Base-by-base conservation (phyloP, 2,329 filamentous ascomycete species). In the Colletotrichum coccodes region DNA sequence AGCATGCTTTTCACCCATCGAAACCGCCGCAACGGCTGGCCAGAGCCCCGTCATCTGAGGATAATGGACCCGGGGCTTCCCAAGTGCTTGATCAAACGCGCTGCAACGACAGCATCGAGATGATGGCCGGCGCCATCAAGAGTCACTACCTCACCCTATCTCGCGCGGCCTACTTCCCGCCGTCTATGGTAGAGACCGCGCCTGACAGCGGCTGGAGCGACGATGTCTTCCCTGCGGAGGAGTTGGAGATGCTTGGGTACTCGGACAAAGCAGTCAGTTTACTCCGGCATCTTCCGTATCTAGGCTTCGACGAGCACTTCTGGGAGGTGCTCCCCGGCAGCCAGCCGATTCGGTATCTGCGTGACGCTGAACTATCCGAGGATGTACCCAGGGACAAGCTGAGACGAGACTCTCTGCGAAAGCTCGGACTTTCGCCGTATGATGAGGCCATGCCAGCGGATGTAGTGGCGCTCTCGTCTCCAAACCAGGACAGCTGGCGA, bases 201-300 rank as follows among this genome's bases (percentile, higher is more conserved):
- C 57, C 57, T 18, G 38, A 44, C 28, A 14, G 30, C 26, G 57
- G 57, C 11, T 60, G 57, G 57, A 36, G 28, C 42, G 57, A 60
- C 30, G 42, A 60, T 23, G 38, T 32, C 26, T 47, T 60, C 16
- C 38, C 57, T 36, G 26, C 30, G 5, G 57, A 38, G 38, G 40
- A 46, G 26, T 30, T 60, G 26, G 21, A 30, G 14, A 34, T 21
- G n/a, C 57, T 60, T 11, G 42, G 42, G 11, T 46, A 46, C 42
- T 60, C 54, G 38, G 62, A 65, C 28, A 65, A 34, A 30, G 56
- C 21, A n/a, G 32, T 64, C 54, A 21, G 26, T 44, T 23, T 64
- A 14, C 46, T 64, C 30, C 53, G 62, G 5, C 62, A 64, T 23
- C 46, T 64, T n/a, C 62, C 62, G 9, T 64, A 64, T 34, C 34